Percentiles rank a stretch among this genome's conserved stretches.
Conservation (phyloP, 2,329 filamentous ascomycete species). For the Pseudocercospora cruenta region DNA sequence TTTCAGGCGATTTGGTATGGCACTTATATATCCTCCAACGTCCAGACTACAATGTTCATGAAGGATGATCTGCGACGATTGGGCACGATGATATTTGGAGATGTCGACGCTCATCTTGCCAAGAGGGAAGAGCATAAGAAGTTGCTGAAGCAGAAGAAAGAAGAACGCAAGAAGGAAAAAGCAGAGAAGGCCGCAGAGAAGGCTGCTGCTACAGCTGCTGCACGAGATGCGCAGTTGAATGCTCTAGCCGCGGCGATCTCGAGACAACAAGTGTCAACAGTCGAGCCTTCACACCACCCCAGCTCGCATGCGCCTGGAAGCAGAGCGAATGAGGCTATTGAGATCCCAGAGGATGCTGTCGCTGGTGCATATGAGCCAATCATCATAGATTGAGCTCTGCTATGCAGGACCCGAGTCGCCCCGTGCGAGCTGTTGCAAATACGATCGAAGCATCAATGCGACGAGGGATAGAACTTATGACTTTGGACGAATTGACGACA, state of each 20-base stretch:
- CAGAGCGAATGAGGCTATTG: not conserved
- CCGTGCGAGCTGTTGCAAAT: no score
- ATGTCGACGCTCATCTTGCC: constrained; percentile 25
- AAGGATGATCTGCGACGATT: constrained; percentile 30
- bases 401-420: no score
- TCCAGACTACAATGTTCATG: constrained; percentile 35
- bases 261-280: not conserved
- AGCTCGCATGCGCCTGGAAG: not conserved
- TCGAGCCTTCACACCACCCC: not conserved
- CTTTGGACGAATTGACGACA: no score
- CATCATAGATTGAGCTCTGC: not conserved
- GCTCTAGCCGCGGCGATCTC: not conserved
- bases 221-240: not conserved
- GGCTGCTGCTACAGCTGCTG: not conserved
- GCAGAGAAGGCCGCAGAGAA: constrained; percentile 11
- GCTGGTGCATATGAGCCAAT: not conserved
- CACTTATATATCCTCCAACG: constrained; percentile 26
- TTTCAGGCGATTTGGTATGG: constrained; percentile 32
- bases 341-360: not conserved
- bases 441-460: no score
- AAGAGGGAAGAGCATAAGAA: constrained; percentile 17
- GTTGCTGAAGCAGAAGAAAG: constrained; percentile 20
- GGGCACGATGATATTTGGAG: constrained; percentile 28
- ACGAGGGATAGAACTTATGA: no score
- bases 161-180: constrained; percentile 14